Evolutionary conservation across 1,139 yeast species (phyloP).

Genomic region (Saccharomyces hybrid): DNA sequence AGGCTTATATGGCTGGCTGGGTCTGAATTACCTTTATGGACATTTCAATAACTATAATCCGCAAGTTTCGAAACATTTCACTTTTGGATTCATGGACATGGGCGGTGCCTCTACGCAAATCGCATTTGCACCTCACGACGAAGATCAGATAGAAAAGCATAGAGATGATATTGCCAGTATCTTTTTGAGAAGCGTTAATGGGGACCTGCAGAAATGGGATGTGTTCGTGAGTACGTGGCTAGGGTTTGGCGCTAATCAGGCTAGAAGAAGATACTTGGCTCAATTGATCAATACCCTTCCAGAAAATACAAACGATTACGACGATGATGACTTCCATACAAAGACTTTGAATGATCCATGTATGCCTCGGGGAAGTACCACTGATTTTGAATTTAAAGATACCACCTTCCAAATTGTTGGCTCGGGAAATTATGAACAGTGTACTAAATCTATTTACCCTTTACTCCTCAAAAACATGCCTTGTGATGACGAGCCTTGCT

Average conservation of each 20-base stretch:
- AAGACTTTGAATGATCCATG: constrained; percentile 56
- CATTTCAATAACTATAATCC: constrained; percentile 43
- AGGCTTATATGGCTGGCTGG: constrained; percentile 77
- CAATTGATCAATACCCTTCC: constrained; percentile 43
- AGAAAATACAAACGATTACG: constrained; percentile 34
- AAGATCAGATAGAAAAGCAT: constrained; percentile 47
- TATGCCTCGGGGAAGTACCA: constrained; percentile 50
- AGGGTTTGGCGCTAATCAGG: constrained; percentile 80
- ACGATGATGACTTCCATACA: constrained; percentile 35
- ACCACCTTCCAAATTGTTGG: constrained; percentile 48
- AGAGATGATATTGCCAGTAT: constrained; percentile 55
- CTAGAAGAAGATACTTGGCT: constrained; percentile 54
- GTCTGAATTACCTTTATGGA: constrained; percentile 59
- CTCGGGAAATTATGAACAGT: constrained; percentile 60
- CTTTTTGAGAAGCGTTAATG: constrained; percentile 50
- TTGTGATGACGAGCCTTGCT: constrained; percentile 64
- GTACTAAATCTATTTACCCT: constrained; percentile 63
- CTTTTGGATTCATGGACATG: constrained; percentile 83
- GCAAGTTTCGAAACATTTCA: constrained; percentile 36
- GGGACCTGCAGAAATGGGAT: constrained; percentile 56
- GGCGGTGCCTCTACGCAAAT: constrained; percentile 84
- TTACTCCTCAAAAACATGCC: constrained; percentile 63
- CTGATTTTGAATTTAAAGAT: constrained; percentile 39
- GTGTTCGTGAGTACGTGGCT: constrained; percentile 78
- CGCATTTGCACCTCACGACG: constrained; percentile 62